These are phyloP conservation scores for Candolleomyces eurysporus DNA, from an alignment of 768 basidiomycete species.

Conservation along the genomic window DNA sequence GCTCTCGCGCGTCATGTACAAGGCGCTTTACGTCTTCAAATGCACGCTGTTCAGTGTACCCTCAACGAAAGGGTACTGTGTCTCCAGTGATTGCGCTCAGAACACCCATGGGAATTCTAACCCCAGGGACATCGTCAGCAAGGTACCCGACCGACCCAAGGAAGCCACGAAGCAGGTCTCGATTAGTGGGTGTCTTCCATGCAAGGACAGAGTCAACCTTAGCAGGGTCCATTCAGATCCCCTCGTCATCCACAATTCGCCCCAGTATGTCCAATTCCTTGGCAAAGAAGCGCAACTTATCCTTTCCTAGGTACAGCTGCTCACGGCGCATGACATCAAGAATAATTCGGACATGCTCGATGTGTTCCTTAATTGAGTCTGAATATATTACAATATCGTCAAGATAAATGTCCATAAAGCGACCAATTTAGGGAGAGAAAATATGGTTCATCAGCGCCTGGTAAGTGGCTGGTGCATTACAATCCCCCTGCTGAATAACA, in stretches of 20 bases:
- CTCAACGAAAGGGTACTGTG: conserved; percentile 24
- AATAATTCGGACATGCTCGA: too few species aligned
- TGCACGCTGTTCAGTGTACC: conserved; percentile 25
- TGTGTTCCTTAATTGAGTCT: too few species aligned
- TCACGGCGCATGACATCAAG: too few species aligned
- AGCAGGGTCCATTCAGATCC: conserved; percentile 41
- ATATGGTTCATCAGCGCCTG: too few species aligned
- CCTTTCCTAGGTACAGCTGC: too few species aligned
- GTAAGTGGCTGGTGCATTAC: too few species aligned
- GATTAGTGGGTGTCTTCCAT: conserved; percentile 33
- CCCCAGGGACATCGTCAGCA: conserved; percentile 26
- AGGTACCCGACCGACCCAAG: conserved; percentile 25
- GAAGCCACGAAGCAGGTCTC: conserved; percentile 32
- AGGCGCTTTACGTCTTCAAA: conserved; percentile 35
- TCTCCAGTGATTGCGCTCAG: conserved; percentile 24
- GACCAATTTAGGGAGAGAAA: too few species aligned
- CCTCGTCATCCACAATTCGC: conserved; percentile 27
- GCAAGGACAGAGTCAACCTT: conserved; percentile 37
- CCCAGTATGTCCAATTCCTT: conserved; percentile 15
- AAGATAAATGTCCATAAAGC: too few species aligned
- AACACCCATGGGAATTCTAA: conserved; percentile 38
- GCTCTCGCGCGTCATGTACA: conserved; percentile 15
- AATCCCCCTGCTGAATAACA: too few species aligned
- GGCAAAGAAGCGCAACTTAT: too few species aligned
- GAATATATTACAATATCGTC: too few species aligned